Evolutionary conservation across 805 yeast species (phyloP).

Genomic region (Cyberlindnera mycetangii): DNA sequence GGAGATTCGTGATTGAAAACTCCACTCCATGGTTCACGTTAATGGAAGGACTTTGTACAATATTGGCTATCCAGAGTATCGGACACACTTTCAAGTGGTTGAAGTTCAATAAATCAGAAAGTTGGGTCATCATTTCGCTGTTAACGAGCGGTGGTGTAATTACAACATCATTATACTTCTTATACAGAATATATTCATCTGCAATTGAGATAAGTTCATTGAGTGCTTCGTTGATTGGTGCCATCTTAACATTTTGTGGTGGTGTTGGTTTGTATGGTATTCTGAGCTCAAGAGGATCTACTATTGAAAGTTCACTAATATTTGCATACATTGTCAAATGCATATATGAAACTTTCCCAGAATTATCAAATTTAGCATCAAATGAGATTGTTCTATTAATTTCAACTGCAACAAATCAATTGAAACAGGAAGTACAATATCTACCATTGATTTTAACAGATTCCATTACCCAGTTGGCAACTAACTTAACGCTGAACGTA

Average conservation of each 20-base stretch:
- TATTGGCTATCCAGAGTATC: constrained; percentile 86
- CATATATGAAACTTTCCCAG: constrained; percentile 89
- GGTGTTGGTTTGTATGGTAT: constrained; percentile 83
- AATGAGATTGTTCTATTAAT: constrained; percentile 39
- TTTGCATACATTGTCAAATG: constrained; percentile 92
- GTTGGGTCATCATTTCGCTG: constrained; percentile 73
- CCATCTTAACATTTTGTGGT: constrained; percentile 71
- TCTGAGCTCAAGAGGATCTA: constrained; percentile 77
- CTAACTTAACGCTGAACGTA: constrained; percentile 22
- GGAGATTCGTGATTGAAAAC: constrained; percentile 71
- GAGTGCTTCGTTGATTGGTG: constrained; percentile 83
- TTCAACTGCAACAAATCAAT: constrained; percentile 33
- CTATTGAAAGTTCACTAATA: constrained; percentile 82
- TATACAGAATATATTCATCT: constrained; percentile 78
- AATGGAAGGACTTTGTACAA: constrained; percentile 89
- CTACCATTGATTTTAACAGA: constrained; percentile 29
- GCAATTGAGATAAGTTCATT: constrained; percentile 61
- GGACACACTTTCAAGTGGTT: constrained; percentile 81
- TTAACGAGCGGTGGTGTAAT: constrained; percentile 71
- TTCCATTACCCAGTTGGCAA: constrained; percentile 24
- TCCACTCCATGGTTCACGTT: constrained; percentile 88
- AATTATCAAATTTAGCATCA: constrained; percentile 58
- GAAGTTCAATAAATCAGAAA: constrained; percentile 57
- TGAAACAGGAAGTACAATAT: constrained; percentile 31
- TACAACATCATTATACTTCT: constrained; percentile 72